Base-by-base conservation (phyloP, 352 stramenopile species). In the Pythium grandisporangium region DNA sequence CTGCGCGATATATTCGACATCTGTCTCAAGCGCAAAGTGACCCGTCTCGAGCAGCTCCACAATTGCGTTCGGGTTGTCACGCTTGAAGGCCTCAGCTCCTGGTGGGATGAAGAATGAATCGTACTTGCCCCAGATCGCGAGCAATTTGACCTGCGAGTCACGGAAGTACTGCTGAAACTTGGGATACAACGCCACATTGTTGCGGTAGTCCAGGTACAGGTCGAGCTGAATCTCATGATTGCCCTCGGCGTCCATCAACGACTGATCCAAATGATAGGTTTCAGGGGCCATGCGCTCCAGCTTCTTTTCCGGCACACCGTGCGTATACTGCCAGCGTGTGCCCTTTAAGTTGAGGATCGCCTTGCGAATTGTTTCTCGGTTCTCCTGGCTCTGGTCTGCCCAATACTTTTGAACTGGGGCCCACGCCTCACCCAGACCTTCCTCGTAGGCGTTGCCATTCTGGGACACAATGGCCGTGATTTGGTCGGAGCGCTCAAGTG, bases 161-260 rank as follows among this genome's bases (percentile, higher is more conserved):
- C 43, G 43, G 24, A 50, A 42, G 16, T 37, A 50, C 35, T 35
- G 22, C 43, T 50, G 43, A 16, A 50, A 50, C 30, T 50, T 4
- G 7, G 43, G 43, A 25, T 50, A 50, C 23, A 50, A 10, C 33
- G 16, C 22, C 7, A 50, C 23, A 17, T 50, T 50, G 10, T 26
- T 42, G 17, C 17, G 5, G 43, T 50, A 50, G 24, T 50, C 43
- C 10, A 50, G 24, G 24, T 36, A 37, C 3, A 50, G 43, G 20
- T 50, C 43, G n/a, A 50, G 24, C 43, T 50, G 43, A 24, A 50
- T 42, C 43, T 50, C 43, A 8, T 42, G 26, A 34, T 50, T 50
- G 32, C 22, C 16, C n/a, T 16, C 21, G 8, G 24, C n/a, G 22
- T 36, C 35, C 43, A 50, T 50, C 14, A 50, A 34, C 23, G 43